Base-by-base conservation (phyloP, 805 yeast genomes). In the Lachancea quebecensis region DNA sequence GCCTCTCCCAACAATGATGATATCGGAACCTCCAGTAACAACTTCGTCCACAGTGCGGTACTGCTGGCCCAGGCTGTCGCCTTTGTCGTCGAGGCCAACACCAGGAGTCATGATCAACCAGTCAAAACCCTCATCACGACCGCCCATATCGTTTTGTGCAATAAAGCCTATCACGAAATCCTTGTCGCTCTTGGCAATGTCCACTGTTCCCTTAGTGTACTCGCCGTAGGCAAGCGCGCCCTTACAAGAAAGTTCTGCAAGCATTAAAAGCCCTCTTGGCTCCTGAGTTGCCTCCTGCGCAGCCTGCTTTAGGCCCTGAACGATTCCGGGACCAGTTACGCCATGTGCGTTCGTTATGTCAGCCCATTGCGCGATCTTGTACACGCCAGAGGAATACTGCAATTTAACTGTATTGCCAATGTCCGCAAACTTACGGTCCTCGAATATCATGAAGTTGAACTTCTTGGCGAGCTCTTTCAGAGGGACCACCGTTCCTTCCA, bases 51-150 rank as follows among this genome's bases (percentile, higher is more conserved):
- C 98, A 4, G 96, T 81, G 65, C 99, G 77, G 67, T 93, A 93
- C 67, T 93, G 98, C 66, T 93, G 99, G 18, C 99, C 99, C 50
- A 93, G 74, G 1, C 82, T 79, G 63, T 93, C 99, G 12, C 98
- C 97, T 64, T 84, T 93, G 61, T 91, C 98, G 61, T 91, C 99
- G 42, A 93, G 74, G 2, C 98, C 98, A 34, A 93, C 99, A 50
- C 99, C 99, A 0, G 99, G 99, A 0, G 99, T 91, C 93, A 93
- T 82, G 47, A 90, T 79, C 35, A 93, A 68, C 96, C 97, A 93
- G 68, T 93, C 99, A 58, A 85, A 90, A 1, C 91, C 93, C 56
- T 82, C 93, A 2, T 76, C 82, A 37, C 75, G 73, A 12, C 89
- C 90, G 27, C 89, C 89, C 86, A 90, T 85, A 47, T 82, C 81